Conservation (phyloP, 2,329 filamentous ascomycete species). For the Nigrograna mackinnonii region DNA sequence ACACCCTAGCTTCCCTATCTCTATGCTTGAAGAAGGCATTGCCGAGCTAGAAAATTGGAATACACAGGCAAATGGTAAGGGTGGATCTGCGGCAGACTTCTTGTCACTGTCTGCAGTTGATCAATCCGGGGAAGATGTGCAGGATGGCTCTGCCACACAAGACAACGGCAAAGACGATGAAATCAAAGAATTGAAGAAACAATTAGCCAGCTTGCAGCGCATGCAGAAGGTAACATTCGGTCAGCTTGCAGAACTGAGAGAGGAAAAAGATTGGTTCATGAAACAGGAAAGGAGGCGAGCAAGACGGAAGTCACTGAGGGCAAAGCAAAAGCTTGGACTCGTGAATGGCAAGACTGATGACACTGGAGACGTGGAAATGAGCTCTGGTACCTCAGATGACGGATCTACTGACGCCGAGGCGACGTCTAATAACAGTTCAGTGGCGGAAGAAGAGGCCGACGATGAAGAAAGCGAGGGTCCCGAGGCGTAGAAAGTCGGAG, state of each 20-base stretch:
- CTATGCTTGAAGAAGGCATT: conserved; percentile 43
- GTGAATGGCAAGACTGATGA: conserved; percentile 19
- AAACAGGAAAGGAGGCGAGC: conserved; percentile 32
- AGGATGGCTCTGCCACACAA: conserved; percentile 3
- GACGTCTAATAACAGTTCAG: conserved; percentile 16
- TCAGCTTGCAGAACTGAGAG: conserved; percentile 47
- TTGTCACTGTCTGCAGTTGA: conserved; percentile 16
- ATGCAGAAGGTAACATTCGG: conserved; percentile 50
- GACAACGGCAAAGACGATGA: conserved; percentile 23
- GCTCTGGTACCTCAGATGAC: conserved; percentile 14
- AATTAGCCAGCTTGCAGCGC: conserved; percentile 48
- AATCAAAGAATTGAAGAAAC: conserved; percentile 38
- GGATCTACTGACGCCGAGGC: conserved; percentile 18
- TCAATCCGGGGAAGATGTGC: conserved; percentile 5
- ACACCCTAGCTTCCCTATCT: conserved; percentile 46
- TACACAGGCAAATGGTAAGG: conserved; percentile 17
- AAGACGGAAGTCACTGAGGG: conserved; percentile 21
- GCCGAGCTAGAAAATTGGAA: conserved; percentile 37
- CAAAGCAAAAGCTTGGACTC: conserved; percentile 18
- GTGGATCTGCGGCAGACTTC: conserved; percentile 35
- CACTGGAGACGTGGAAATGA: conserved; percentile 34
- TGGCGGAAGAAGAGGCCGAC: conserved; percentile 8
- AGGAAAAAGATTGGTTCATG: conserved; percentile 43
- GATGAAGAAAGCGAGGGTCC: conserved; percentile 2
- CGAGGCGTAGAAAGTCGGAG: conserved; percentile 6